Conservation (phyloP, 2,329 filamentous ascomycete genomes). For the Alternaria longipes region DNA sequence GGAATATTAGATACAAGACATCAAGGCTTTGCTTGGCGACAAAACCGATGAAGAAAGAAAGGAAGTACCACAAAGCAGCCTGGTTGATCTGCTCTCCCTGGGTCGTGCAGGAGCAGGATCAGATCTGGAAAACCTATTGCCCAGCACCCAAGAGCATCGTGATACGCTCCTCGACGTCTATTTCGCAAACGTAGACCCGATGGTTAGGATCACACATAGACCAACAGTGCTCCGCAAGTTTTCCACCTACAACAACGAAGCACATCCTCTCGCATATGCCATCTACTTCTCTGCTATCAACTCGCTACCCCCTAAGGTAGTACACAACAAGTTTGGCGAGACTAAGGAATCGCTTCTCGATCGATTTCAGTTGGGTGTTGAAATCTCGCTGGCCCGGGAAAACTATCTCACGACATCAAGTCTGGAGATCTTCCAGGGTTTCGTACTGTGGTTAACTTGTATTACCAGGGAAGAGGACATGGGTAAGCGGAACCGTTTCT, state of each 20-base stretch:
- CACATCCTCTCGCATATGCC: constrained; percentile 47
- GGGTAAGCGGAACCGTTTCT: constrained; percentile 30
- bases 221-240: constrained; percentile 44
- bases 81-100: constrained; percentile 45
- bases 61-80: constrained; percentile 39
- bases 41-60: constrained; percentile 44
- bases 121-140: constrained; percentile 41
- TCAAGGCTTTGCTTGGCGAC: constrained; percentile 49
- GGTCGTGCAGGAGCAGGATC: constrained; percentile 42
- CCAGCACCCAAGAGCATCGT: constrained; percentile 40
- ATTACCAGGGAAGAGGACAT: constrained; percentile 52
- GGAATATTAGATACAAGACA: constrained; percentile 48
- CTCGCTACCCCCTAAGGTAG: constrained; percentile 41
- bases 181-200: constrained; percentile 50
- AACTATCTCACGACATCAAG: constrained; percentile 51
- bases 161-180: constrained; percentile 48
- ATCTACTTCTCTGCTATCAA: constrained; percentile 51
- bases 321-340: constrained; percentile 44
- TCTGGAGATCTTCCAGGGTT: constrained; percentile 50
- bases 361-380: constrained; percentile 47
- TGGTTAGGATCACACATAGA: constrained; percentile 49
- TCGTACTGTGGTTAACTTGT: constrained; percentile 50
- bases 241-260: constrained; percentile 37
- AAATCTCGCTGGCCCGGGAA: constrained; percentile 48
- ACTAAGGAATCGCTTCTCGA: constrained; percentile 44